Conservation (phyloP, 441 rosid genomes). For the Dalechampia spathulata region DNA sequence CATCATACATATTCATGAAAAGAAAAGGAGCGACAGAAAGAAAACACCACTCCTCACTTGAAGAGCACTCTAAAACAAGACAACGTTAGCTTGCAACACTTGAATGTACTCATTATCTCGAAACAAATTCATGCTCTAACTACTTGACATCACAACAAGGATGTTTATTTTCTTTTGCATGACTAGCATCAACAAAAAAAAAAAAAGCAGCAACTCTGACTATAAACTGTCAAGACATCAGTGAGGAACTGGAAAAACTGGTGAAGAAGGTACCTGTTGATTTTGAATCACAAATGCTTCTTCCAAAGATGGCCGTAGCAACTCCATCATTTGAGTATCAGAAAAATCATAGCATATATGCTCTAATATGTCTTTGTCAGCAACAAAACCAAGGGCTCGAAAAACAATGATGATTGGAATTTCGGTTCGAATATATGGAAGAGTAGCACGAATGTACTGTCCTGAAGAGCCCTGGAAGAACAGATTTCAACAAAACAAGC, state of each 20-base stretch:
- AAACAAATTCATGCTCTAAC: neutral
- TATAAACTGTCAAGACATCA: neutral
- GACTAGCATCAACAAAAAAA: neutral
- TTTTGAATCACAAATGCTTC: conserved; percentile 98
- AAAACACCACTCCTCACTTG: too few species aligned
- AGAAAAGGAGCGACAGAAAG: too few species aligned
- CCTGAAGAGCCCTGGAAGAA: conserved; percentile 78
- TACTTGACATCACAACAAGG: neutral
- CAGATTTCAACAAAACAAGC: neutral
- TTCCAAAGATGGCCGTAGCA: conserved; percentile 94
- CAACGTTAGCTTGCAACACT: neutral
- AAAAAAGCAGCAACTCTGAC: neutral
- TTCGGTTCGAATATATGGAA: conserved; percentile 91
- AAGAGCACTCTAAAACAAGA: neutral
- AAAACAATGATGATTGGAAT: conserved; percentile 96
- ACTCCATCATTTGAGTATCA: conserved; percentile 95
- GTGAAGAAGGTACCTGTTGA: conserved; percentile 59
- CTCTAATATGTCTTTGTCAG: conserved; percentile 90
- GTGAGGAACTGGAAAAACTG: neutral
- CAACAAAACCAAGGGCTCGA: conserved; percentile 95
- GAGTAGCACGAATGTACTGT: conserved; percentile 87
- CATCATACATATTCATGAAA: too few species aligned
- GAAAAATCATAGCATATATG: conserved; percentile 88
- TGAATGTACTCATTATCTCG: too few species aligned
- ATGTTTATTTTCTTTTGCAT: neutral